Conservation (phyloP, 495 filamentous ascomycete species). For the Tuber brumale region DNA sequence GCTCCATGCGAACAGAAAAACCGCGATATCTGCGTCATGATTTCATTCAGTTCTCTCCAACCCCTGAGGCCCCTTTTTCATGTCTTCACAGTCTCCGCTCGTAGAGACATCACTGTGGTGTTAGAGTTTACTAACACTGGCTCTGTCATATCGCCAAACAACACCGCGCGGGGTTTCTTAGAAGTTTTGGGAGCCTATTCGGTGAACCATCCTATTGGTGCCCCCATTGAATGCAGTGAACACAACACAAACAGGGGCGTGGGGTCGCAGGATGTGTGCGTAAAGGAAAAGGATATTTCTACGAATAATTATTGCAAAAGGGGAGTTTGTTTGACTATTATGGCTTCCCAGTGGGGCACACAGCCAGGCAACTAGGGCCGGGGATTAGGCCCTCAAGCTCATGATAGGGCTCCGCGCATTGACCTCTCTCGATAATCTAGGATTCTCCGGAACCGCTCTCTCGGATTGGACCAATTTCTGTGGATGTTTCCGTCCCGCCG, state of each 20-base stretch:
- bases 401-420: conserved; percentile 12
- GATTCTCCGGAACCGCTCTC: conserved; percentile 28
- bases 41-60: not conserved
- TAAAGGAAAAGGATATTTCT: conserved; percentile 15
- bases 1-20: not conserved
- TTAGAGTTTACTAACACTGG: not conserved
- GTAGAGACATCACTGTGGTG: too few species aligned
- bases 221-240: conserved; percentile 7
- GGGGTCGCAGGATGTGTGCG: conserved; percentile 1
- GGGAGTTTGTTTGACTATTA: not conserved
- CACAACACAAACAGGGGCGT: conserved; percentile 12
- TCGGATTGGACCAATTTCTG: conserved; percentile 22
- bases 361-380: not conserved
- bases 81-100: not conserved
- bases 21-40: not conserved
- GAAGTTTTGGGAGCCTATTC: conserved; percentile 9
- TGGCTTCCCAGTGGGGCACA: not conserved
- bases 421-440: conserved; percentile 23
- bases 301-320: not conserved
- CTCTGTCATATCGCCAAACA: not conserved
- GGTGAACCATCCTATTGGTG: conserved; percentile 11
- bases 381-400: not conserved
- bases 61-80: not conserved
- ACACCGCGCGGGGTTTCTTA: conserved; percentile 2
- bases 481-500: conserved; percentile 28